phyloP scores from a whole-genome alignment of 805 yeast genomes.

The Blastobotrys chiropterorum region DNA sequence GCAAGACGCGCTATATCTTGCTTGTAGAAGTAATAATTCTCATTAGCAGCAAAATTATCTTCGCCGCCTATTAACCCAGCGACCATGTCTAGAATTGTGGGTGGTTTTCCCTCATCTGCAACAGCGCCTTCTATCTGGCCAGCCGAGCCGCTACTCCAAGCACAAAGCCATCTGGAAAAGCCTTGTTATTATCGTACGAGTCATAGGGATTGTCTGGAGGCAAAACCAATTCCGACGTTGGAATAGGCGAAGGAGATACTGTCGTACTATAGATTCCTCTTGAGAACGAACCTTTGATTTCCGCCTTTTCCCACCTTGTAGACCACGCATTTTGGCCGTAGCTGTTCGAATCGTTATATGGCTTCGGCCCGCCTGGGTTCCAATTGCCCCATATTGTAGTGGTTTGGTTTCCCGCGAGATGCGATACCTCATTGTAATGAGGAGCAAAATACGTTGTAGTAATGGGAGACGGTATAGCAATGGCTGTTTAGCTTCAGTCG shows the following conservation, averaged over 20 bases:
- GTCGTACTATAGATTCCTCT: background rate
- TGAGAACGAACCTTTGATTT: background rate
- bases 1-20: slow-evolving; percentile 32
- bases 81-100: slow-evolving; percentile 18
- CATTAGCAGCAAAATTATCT: slow-evolving; percentile 29
- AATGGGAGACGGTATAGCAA: too few relatives aligned
- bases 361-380: background rate
- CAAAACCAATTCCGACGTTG: background rate
- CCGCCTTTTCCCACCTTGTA: background rate
- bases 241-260: background rate
- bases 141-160: slow-evolving; percentile 33
- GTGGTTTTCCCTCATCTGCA: slow-evolving; percentile 31
- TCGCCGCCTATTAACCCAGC: slow-evolving; percentile 14
- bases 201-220: background rate
- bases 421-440: too few relatives aligned
- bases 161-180: slow-evolving; percentile 16
- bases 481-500: too few relatives aligned
- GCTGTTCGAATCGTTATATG: background rate
- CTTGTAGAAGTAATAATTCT: slow-evolving; percentile 32
- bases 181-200: background rate
- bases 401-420: too few relatives aligned
- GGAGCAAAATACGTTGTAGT: too few relatives aligned
- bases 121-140: slow-evolving; percentile 36
- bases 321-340: slow-evolving; percentile 1
- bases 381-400: slow-evolving; percentile 3